These are phyloP conservation scores for Coriaria nepalensis DNA, from an alignment of 306 rosid species.

Conservation along the genomic window DNA sequence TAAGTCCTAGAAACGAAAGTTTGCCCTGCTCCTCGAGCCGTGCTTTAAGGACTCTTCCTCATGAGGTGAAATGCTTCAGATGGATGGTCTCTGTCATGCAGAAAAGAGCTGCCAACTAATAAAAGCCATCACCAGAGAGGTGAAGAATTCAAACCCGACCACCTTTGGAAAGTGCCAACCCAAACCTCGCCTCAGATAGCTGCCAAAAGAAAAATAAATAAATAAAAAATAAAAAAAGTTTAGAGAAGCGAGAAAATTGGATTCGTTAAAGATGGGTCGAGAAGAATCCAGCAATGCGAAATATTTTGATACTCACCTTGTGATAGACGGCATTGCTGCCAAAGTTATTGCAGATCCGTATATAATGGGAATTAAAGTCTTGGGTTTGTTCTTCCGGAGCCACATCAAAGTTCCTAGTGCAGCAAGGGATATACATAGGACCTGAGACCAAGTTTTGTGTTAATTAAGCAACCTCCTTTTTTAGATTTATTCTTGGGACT, in stretches of 20 bases:
- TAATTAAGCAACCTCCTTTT: not conserved
- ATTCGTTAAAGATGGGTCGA: not conserved
- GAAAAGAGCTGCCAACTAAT: conserved; percentile 85
- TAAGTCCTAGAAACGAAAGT: no score
- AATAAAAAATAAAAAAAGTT: not conserved
- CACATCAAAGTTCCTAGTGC: conserved; percentile 95
- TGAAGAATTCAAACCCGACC: conserved; percentile 80
- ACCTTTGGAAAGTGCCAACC: conserved; percentile 91
- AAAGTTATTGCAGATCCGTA: conserved; percentile 65
- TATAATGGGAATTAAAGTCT: conserved; percentile 73
- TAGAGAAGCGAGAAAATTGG: not conserved
- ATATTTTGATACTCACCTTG: conserved; percentile 45
- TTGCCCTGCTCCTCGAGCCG: no score
- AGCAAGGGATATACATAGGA: conserved; percentile 85
- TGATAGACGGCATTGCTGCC: conserved; percentile 95
- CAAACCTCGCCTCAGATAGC: conserved; percentile 81
- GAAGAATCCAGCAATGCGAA: not conserved
- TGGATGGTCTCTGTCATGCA: conserved; percentile 86
- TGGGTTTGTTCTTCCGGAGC: conserved; percentile 95
- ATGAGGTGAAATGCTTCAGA: conserved; percentile 14
- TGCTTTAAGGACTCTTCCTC: no score
- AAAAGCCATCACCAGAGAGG: conserved; percentile 80
- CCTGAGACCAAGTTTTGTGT: conserved; percentile 25
- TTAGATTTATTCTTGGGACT: not conserved
- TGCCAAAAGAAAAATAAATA: conserved; percentile 33